A percentile compares a stretch with the other conserved stretches of the same genome.
Evolutionary conservation across 2,329 filamentous ascomycete species (phyloP).

Genomic region (Acephala macrosclerotiorum): DNA sequence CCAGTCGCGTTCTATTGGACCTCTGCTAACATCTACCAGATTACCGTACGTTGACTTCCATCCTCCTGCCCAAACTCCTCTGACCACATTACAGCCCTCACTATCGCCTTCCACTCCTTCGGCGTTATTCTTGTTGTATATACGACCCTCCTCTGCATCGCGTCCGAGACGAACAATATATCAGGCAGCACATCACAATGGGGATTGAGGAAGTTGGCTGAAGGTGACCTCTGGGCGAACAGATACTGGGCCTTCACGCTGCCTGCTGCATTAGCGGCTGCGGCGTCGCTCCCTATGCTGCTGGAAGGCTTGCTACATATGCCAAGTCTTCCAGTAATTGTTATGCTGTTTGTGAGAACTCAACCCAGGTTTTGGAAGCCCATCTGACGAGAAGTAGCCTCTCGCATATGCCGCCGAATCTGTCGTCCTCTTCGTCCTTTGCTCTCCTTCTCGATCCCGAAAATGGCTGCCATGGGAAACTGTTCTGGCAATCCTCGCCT

Average conservation of each 20-base stretch:
- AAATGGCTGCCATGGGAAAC: conserved; percentile 31
- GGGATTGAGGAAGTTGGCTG: conserved; percentile 25
- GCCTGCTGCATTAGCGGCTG: conserved; percentile 33
- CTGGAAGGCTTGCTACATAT: conserved; percentile 39
- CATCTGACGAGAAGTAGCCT: conserved; percentile 31
- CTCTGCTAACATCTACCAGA: conserved; percentile 31
- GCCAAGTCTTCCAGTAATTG: conserved; percentile 37
- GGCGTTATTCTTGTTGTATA: conserved; percentile 25
- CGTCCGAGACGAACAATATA: conserved; percentile 11
- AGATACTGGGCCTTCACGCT: conserved; percentile 31
- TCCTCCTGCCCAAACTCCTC: neutral
- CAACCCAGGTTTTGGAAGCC: conserved; percentile 6
- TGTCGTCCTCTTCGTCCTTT: conserved; percentile 31
- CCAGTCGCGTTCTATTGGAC: neutral
- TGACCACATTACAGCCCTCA: conserved; percentile 28
- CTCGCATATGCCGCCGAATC: conserved; percentile 34
- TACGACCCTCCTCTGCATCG: conserved; percentile 20
- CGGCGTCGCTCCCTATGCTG: conserved; percentile 36
- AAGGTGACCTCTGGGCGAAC: conserved; percentile 18
- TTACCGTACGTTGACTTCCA: conserved; percentile 31
- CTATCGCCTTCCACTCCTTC: conserved; percentile 33
- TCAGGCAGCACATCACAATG: conserved; percentile 13
- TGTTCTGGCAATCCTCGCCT: conserved; percentile 23
- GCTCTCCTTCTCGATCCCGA: conserved; percentile 24
- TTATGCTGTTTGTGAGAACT: conserved; percentile 41